Evolutionary conservation across 768 basidiomycete species (phyloP).

Genomic region (Termitomyces sp.): DNA sequence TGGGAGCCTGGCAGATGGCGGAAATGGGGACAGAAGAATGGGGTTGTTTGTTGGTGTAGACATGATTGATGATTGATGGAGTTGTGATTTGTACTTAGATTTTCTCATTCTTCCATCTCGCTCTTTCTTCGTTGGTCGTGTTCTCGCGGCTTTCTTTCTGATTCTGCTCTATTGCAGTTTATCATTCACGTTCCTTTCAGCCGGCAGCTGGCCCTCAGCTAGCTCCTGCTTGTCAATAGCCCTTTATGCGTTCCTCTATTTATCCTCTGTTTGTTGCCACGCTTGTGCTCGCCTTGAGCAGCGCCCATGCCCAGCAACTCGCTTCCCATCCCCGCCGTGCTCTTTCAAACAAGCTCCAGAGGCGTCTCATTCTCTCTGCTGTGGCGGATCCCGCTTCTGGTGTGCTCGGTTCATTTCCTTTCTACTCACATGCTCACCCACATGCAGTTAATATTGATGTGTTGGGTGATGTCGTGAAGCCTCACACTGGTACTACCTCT

Average conservation of each 20-base stretch:
- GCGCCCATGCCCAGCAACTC: slow-evolving; percentile 33
- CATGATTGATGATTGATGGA: slow-evolving; percentile 4
- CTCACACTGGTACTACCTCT: neutral
- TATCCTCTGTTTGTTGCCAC: slow-evolving; percentile 25
- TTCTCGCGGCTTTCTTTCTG: neutral
- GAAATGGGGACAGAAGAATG: too few species aligned
- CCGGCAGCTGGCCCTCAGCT: slow-evolving; percentile 11
- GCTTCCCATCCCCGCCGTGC: slow-evolving; percentile 30
- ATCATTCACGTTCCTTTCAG: slow-evolving; percentile 11
- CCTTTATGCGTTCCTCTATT: slow-evolving; percentile 25
- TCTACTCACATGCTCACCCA: neutral
- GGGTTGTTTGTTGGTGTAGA: neutral
- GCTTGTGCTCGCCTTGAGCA: slow-evolving; percentile 19
- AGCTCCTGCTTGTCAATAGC: slow-evolving; percentile 10
- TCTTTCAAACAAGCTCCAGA: slow-evolving; percentile 16
- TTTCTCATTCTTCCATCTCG: slow-evolving; percentile 3
- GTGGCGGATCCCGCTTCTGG: neutral
- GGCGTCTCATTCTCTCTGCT: slow-evolving; percentile 4
- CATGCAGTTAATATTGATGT: neutral
- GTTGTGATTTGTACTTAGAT: slow-evolving; percentile 1
- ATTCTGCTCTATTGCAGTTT: slow-evolving; percentile 4
- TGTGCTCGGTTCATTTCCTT: neutral
- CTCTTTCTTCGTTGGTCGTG: neutral
- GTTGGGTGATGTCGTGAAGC: neutral
- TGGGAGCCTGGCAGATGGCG: neutral